A percentile compares a stretch with the other conserved stretches of the same genome.
Conservation (phyloP, 2,329 filamentous ascomycete genomes). For the Alternaria postmessia region DNA sequence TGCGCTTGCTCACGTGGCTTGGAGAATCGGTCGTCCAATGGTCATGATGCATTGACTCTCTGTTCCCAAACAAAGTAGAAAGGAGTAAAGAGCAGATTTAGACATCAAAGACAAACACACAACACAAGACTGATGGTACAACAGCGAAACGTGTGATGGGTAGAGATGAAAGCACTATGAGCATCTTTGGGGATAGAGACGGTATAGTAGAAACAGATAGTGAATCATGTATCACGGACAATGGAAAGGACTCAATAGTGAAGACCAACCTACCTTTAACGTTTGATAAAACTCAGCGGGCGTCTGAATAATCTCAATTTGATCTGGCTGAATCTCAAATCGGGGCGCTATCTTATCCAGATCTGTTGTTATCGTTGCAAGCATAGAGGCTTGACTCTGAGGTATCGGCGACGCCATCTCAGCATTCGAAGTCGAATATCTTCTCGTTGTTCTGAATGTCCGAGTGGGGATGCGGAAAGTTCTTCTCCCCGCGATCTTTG, state of each 20-base stretch:
- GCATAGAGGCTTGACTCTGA: constrained; percentile 60
- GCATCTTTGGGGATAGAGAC: neutral
- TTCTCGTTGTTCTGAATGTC: constrained; percentile 31
- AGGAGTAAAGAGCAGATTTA: neutral
- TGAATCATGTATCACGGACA: neutral
- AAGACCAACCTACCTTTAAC: constrained; percentile 71
- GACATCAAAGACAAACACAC: neutral
- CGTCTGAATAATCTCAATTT: constrained; percentile 79
- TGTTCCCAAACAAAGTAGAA: neutral
- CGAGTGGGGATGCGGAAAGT: constrained; percentile 26
- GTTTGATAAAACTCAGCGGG: constrained; percentile 91
- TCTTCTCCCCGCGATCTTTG: constrained; percentile 27
- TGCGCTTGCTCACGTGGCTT: neutral
- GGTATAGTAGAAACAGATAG: neutral
- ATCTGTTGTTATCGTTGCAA: constrained; percentile 72
- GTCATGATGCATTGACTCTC: neutral
- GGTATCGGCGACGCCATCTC: constrained; percentile 38
- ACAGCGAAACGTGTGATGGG: neutral
- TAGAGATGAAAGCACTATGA: neutral
- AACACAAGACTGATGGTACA: neutral
- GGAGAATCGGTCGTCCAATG: too few species aligned
- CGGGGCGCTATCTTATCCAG: constrained; percentile 90
- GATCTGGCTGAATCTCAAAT: constrained; percentile 82
- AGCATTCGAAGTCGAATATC: constrained; percentile 46
- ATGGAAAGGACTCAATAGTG: neutral